Evolutionary conservation across 805 yeast species (phyloP).

Genomic region (Candida ovalis): DNA sequence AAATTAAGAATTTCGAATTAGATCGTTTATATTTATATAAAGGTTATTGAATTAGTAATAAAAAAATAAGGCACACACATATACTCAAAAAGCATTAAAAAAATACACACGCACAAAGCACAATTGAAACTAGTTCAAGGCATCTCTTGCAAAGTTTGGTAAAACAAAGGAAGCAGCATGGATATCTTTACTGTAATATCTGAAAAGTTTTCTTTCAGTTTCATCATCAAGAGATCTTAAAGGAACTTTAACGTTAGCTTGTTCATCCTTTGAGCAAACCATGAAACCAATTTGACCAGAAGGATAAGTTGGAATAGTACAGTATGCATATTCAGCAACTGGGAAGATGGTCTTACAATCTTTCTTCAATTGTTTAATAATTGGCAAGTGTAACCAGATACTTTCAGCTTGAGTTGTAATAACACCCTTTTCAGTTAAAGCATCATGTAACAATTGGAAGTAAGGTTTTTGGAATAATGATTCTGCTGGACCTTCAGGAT

Average conservation of each 20-base stretch:
- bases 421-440: conserved; percentile 91
- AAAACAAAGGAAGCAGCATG: conserved; percentile 88
- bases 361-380: conserved; percentile 75
- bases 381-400: conserved; percentile 86
- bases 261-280: conserved; percentile 81
- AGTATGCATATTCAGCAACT: conserved; percentile 84
- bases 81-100: background rate
- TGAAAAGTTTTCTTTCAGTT: conserved; percentile 61
- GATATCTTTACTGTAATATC: conserved; percentile 78
- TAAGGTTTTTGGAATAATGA: conserved; percentile 88
- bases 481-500: conserved; percentile 98
- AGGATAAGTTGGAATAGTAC: conserved; percentile 94
- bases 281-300: conserved; percentile 98
- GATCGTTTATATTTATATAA: conserved; percentile 1
- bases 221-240: conserved; percentile 58
- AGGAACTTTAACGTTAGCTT: conserved; percentile 65
- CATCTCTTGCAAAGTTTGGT: conserved; percentile 81
- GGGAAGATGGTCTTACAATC: conserved; percentile 87
- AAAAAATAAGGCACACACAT: no score
- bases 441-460: conserved; percentile 76
- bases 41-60: background rate
- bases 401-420: conserved; percentile 93
- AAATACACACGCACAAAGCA: background rate
- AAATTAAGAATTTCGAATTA: conserved; percentile 1
- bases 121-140: conserved; percentile 16